Conservation (phyloP, 495 filamentous ascomycete genomes). For the Daldinia vernicosa region DNA sequence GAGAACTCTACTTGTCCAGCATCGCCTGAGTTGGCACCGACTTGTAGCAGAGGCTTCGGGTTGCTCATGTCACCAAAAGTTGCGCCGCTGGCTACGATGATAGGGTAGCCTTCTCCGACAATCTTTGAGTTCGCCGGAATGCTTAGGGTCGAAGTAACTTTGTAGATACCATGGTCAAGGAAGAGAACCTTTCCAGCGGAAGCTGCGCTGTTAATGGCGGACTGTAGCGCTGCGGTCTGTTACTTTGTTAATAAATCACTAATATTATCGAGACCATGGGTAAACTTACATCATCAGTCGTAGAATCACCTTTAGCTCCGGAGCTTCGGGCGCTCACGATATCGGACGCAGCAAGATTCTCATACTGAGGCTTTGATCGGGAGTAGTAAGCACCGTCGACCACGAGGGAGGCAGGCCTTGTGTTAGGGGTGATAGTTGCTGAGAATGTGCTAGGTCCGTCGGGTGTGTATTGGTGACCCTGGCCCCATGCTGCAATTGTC, state of each 20-base stretch:
- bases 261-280: slow-evolving; percentile 51
- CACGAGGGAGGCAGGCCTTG: slow-evolving; percentile 51
- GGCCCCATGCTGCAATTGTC: slow-evolving; percentile 62
- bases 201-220: slow-evolving; percentile 66
- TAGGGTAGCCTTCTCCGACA: slow-evolving; percentile 85
- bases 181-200: slow-evolving; percentile 68
- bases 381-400: slow-evolving; percentile 57
- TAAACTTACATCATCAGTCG: slow-evolving; percentile 69
- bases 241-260: slow-evolving; percentile 35
- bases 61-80: slow-evolving; percentile 75
- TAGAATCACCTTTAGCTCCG: slow-evolving; percentile 78
- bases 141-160: slow-evolving; percentile 71
- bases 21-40: slow-evolving; percentile 79
- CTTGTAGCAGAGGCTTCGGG: slow-evolving; percentile 74
- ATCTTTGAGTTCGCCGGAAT: slow-evolving; percentile 71
- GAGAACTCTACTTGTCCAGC: slow-evolving; percentile 78
- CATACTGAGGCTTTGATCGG: slow-evolving; percentile 70
- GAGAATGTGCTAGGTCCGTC: slow-evolving; percentile 50
- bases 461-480: slow-evolving; percentile 56
- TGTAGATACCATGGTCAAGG: slow-evolving; percentile 67
- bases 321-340: slow-evolving; percentile 70
- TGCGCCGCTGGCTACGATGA: slow-evolving; percentile 81
- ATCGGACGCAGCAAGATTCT: slow-evolving; percentile 54
- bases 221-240: slow-evolving; percentile 64
- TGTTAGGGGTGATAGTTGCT: slow-evolving; percentile 51